Conservation (phyloP, 148 eudicot species). For the Fallopia convolvulus region DNA sequence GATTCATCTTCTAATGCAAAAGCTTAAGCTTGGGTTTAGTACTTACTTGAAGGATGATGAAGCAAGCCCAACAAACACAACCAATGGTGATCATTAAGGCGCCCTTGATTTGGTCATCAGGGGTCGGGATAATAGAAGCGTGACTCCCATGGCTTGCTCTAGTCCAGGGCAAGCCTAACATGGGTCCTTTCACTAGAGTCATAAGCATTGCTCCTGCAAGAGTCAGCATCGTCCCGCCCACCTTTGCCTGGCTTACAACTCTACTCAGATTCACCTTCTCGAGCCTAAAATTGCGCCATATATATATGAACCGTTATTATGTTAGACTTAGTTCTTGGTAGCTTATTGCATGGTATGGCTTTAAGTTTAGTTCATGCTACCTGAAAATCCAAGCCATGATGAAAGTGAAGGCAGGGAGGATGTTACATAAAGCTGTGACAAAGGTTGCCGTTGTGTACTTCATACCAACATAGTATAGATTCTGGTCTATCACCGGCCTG, state of each 20-base stretch:
- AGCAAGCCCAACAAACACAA: constrained; percentile 49
- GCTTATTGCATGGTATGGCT: background rate
- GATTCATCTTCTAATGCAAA: background rate
- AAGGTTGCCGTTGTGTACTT: constrained; percentile 68
- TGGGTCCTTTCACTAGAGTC: constrained; percentile 58
- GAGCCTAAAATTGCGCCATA: constrained; percentile 37
- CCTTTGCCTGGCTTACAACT: constrained; percentile 56
- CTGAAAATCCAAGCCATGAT: constrained; percentile 72
- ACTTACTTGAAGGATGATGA: constrained; percentile 17
- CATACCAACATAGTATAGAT: constrained; percentile 69
- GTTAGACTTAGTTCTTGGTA: background rate
- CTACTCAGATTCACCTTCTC: constrained; percentile 55
- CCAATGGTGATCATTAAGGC: constrained; percentile 52
- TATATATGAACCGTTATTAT: background rate
- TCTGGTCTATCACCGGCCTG: constrained; percentile 88
- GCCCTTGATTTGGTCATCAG: constrained; percentile 52
- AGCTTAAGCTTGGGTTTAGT: background rate
- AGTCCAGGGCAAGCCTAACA: constrained; percentile 38
- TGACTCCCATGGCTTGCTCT: constrained; percentile 1
- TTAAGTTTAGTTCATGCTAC: constrained; percentile 16
- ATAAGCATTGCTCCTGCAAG: constrained; percentile 79
- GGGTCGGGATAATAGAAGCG: background rate
- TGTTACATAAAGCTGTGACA: constrained; percentile 52
- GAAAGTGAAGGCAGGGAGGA: constrained; percentile 75
- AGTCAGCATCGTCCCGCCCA: constrained; percentile 64